phyloP scores from a whole-genome alignment of 2,329 filamentous ascomycete genomes.

The Cordyceps sp. region DNA sequence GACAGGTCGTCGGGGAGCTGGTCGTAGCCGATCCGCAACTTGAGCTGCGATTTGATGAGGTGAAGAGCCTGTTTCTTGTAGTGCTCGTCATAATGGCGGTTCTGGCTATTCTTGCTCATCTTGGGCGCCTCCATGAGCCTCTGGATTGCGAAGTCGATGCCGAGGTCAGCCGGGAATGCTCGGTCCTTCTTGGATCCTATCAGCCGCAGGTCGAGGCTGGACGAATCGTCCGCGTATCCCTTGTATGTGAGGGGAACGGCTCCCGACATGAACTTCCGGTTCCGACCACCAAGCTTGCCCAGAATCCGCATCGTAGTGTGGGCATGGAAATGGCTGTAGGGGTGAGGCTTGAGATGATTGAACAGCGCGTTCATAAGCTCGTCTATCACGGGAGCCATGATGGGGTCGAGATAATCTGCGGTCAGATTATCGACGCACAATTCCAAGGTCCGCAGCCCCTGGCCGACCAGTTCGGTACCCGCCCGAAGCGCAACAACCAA shows the following conservation, averaged over 20 bases:
- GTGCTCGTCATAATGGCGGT: slow-evolving; percentile 55
- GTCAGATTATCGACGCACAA: slow-evolving; percentile 97
- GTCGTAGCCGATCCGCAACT: slow-evolving; percentile 78
- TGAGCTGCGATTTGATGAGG: slow-evolving; percentile 75
- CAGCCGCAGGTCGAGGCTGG: slow-evolving; percentile 77
- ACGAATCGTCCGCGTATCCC: slow-evolving; percentile 70
- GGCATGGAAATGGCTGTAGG: slow-evolving; percentile 93
- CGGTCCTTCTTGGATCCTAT: slow-evolving; percentile 81
- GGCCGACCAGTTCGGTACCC: slow-evolving; percentile 83
- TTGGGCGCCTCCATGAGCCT: slow-evolving; percentile 74
- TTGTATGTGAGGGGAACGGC: slow-evolving; percentile 73
- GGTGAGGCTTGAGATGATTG: slow-evolving; percentile 83
- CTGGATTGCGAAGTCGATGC: slow-evolving; percentile 74
- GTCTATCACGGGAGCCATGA: slow-evolving; percentile 98
- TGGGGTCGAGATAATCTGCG: slow-evolving; percentile 92
- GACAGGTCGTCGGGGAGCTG: slow-evolving; percentile 79
- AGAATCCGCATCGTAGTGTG: slow-evolving; percentile 97
- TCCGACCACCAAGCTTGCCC: slow-evolving; percentile 87
- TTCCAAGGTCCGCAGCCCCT: slow-evolving; percentile 83
- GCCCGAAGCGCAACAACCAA: slow-evolving; percentile 89
- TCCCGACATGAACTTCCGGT: slow-evolving; percentile 86
- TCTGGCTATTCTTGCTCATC: slow-evolving; percentile 29
- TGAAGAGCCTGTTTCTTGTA: slow-evolving; percentile 91
- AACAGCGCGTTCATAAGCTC: slow-evolving; percentile 96
- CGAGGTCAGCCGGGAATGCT: slow-evolving; percentile 72